Percentiles rank a stretch among this genome's conserved stretches.
Evolutionary conservation across 441 rosid species (phyloP).

Genomic region (Capsella rubella): DNA sequence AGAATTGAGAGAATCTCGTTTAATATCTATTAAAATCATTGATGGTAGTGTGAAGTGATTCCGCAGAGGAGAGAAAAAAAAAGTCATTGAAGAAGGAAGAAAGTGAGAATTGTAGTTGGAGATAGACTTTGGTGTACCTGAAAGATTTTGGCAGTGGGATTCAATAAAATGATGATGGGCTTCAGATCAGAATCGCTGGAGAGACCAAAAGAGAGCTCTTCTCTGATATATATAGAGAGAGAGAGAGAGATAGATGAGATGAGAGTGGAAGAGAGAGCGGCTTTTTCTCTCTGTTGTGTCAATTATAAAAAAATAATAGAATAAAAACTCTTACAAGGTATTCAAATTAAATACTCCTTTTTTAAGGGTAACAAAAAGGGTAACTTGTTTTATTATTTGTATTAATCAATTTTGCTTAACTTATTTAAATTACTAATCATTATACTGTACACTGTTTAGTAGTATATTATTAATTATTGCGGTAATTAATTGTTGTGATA

Average conservation of each 20-base stretch:
- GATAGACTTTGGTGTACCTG: background rate
- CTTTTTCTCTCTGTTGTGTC: conserved; percentile 15
- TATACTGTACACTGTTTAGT: too few species aligned
- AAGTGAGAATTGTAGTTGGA: too few species aligned
- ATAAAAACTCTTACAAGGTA: background rate
- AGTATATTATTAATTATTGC: background rate
- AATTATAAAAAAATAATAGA: background rate
- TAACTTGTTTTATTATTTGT: background rate
- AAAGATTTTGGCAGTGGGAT: too few species aligned
- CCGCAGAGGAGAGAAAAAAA: background rate
- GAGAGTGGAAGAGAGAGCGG: conserved; percentile 41
- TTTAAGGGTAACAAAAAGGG: too few species aligned
- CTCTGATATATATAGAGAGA: background rate
- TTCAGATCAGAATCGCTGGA: conserved; percentile 22
- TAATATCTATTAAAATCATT: background rate
- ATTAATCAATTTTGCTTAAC: background rate
- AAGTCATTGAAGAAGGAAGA: background rate
- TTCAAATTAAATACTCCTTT: background rate
- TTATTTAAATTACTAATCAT: background rate
- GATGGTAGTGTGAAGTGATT: background rate
- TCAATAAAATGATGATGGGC: background rate
- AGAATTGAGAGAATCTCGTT: background rate
- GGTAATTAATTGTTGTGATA: background rate
- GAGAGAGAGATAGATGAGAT: background rate
- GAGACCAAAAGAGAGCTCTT: conserved; percentile 10